phyloP scores from a whole-genome alignment of 2,329 filamentous ascomycete species.

The Sclerotinia nivalis region DNA sequence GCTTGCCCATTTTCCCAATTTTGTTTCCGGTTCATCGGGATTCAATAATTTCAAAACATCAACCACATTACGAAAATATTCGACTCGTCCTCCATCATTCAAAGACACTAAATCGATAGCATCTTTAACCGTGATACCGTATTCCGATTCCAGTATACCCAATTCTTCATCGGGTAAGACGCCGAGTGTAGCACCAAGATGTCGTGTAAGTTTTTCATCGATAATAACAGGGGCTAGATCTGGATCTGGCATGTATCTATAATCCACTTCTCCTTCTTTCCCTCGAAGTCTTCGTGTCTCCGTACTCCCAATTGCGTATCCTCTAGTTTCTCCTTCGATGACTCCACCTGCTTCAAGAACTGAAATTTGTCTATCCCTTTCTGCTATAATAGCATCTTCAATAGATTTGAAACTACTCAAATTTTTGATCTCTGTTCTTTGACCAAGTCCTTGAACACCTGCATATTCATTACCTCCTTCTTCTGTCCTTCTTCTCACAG shows the following conservation, averaged over 20 bases:
- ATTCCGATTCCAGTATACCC: slow-evolving; percentile 59
- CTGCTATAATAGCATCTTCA: slow-evolving; percentile 89
- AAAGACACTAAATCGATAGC: slow-evolving; percentile 76
- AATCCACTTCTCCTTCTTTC: slow-evolving; percentile 97
- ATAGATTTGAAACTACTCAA: slow-evolving; percentile 92
- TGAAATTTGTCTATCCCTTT: slow-evolving; percentile 83
- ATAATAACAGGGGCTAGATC: slow-evolving; percentile 82
- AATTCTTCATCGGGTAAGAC: slow-evolving; percentile 71
- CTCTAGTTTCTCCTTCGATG: slow-evolving; percentile 84
- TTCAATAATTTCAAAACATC: slow-evolving; percentile 38
- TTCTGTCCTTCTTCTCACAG: slow-evolving; percentile 60
- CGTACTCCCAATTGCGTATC: slow-evolving; percentile 83
- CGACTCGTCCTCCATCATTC: slow-evolving; percentile 74
- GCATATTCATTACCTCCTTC: slow-evolving; percentile 50
- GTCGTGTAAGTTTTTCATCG: slow-evolving; percentile 64
- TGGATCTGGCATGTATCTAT: slow-evolving; percentile 97
- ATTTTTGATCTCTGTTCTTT: slow-evolving; percentile 96
- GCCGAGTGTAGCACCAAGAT: slow-evolving; percentile 65
- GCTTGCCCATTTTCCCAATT: slow-evolving; percentile 51
- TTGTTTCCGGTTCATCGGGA: slow-evolving; percentile 21
- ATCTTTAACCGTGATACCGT: slow-evolving; percentile 76
- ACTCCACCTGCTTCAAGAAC: slow-evolving; percentile 73
- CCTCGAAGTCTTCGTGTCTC: slow-evolving; percentile 80
- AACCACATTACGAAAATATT: slow-evolving; percentile 76
- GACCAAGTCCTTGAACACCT: slow-evolving; percentile 67